Evolutionary conservation across 2,329 filamentous ascomycete species (phyloP).

Genomic region (Penicillium sp.): DNA sequence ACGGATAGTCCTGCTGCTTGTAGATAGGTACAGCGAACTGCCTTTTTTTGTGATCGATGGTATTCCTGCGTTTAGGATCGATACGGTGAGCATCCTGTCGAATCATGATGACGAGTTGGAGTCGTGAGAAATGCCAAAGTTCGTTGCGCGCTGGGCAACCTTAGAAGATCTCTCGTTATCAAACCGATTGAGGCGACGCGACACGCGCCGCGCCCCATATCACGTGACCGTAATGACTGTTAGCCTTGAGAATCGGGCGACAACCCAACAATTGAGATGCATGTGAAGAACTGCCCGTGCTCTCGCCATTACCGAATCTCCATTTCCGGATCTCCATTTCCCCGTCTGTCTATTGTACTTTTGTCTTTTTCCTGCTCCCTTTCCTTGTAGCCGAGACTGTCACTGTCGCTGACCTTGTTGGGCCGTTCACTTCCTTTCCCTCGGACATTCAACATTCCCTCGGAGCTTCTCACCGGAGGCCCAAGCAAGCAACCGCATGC

Average conservation of each 20-base stretch:
- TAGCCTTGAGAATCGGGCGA: conserved; percentile 3
- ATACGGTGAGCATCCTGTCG: conserved; percentile 44
- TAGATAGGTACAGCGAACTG: conserved; percentile 78
- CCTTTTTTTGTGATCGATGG: conserved; percentile 76
- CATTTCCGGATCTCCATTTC: neutral
- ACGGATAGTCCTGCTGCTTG: conserved; percentile 74
- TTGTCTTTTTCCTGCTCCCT: too few species aligned
- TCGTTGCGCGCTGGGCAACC: neutral
- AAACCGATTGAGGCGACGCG: conserved; percentile 23
- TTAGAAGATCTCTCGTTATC: conserved; percentile 8
- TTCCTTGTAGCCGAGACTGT: neutral
- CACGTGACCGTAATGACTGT: conserved; percentile 10
- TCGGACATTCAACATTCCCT: conserved; percentile 9
- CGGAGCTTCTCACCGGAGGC: conserved; percentile 34
- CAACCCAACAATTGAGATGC: neutral
- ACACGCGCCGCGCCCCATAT: conserved; percentile 12
- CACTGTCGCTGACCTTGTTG: neutral
- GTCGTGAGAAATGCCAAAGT: neutral
- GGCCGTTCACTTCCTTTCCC: neutral
- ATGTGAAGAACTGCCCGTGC: neutral
- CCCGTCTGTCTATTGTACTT: neutral
- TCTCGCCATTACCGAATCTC: neutral
- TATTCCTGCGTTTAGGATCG: conserved; percentile 70
- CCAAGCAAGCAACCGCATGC: conserved; percentile 27
- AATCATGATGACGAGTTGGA: conserved; percentile 35